Base-by-base conservation (phyloP, 805 yeast genomes). In the Candida nonsorbophila region DNA sequence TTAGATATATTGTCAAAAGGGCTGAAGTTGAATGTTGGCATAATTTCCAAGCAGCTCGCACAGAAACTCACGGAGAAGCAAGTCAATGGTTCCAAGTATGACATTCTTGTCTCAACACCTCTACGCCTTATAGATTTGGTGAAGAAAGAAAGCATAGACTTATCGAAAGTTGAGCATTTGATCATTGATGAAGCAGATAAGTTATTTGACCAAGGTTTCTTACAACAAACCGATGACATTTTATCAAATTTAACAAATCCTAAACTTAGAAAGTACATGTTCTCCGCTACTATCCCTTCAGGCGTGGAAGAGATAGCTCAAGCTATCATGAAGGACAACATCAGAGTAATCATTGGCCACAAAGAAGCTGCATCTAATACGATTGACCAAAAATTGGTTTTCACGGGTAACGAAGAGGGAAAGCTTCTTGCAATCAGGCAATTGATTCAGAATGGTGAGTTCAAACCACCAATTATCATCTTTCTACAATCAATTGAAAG, bases 121-220 rank as follows among this genome's bases (percentile, higher is more conserved):
- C 66, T 86, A 42, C 69, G 97, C 45, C 70, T 92, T 34, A 81
- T 90, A 22, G 95, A 87, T 44, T 67, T 84, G 18, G 74, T 87
- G 13, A 74, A 77, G 33, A 66, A 65, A 28, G 83, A 72, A 22
- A 63, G 71, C 7, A 52, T 84, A 14, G 78, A 76, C 40, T 67
- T 90, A 23, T 57, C 75, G 5, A 58, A 62, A 15, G 85, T 90
- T n/a, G 79, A 79, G 40, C 79, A 76, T 47, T 60, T 92, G 27
- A 74, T 92, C 13, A 77, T 92, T 42, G 99, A 92, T 66, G 99
- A 92, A 59, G 97, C 97, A 7, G 99, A 92, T 65, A 82, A 84
- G 45, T 63, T 92, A 34, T 84, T 92, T 43, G 97, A 92, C 46
- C 73, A 78, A 39, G 79, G 84, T 11, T 92, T 92, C 45, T 75